Evolutionary conservation across 1,284 basidiomycete species (phyloP), one percentile per base, ranked within the genome.

Genomic region (Prillingera fragicola): DNA sequence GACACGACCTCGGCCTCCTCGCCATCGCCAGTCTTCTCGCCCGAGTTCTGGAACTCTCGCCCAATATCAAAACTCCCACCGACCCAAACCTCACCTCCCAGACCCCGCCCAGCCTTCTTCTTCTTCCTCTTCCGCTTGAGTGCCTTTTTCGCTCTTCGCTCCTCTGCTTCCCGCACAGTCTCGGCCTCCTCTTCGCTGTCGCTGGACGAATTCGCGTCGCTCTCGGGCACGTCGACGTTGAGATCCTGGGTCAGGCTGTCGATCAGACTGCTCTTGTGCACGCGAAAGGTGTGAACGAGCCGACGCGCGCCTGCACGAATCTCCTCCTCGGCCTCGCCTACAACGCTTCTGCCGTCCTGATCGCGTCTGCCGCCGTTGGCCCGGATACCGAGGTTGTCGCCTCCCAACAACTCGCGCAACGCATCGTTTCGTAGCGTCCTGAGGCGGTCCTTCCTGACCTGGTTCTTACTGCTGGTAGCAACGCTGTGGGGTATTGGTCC

Each of bases 31-130:
- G n/a, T 19, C 9, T 17, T n/a, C n/a, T n/a, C n/a, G n/a, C n/a
- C n/a, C n/a, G n/a, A 12, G n/a, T 21, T 33, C 27, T 50, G 23
- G 43, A 67, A 69, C 45, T 69, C 67, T 40, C 55, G 43, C 3
- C 67, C 67, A 31, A 69, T 65, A 43, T 67, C 64, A 41, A 69
- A 69, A 22, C 64, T 65, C 37, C 63, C 59, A 21, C 67, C 67
- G 28, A 63, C 41, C 66, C 66, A 69, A 2, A 59, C 48, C 38
- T 62, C 47, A 28, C 58, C 56, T 8, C 21, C 14, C 18, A 19
- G 18, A 28, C 41, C 21, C 33, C 34, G 32, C 8, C 18, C 36
- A 19, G 13, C 33, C 26, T 31, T 46, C 26, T 33, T 33, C 28
- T 33, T 2, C 32, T 40, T 40, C 17, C 27, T 19, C 5, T 17